Evolutionary conservation across 768 basidiomycete genomes (phyloP), one percentile per base, ranked within the genome.

Genomic region (Ramaria rubella): DNA sequence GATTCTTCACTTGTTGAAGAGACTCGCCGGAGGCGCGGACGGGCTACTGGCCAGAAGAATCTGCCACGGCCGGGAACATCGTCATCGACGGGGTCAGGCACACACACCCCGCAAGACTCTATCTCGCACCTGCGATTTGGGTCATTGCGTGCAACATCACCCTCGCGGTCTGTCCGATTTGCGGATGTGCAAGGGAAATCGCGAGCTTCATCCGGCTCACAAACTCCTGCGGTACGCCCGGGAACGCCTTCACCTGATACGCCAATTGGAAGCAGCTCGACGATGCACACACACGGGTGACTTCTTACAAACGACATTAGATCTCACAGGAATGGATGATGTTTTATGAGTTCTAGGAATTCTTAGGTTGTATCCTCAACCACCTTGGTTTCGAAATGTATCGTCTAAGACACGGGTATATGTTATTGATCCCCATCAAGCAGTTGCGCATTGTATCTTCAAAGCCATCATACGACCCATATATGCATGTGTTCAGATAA

Each of bases 161-260:
- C 78, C 2, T 69, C 77, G 33, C 66, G 78, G 24, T 76, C 73
- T 34, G 70, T 79, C 17, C 72, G 75, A 53, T 78, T 78, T 49
- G 64, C 68, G 19, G 74, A 78, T 52, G 66, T 70, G 31, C 52
- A 54, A 26, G 40, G 2, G 40, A 4, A 2, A n/a, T n/a, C n/a
- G n/a, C n/a, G n/a, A n/a, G 12, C 44, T 46, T 24, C 44, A 17
- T 23, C 49, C 8, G 49, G 27, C 4, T 23, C 49, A 36, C 30
- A 36, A 3, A 51, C 49, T 14, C 49, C 49, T 36, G 31, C 6
- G 30, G n/a, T 21, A 15, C 46, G 46, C 23, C 49, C 49, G 14
- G 49, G 31, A 4, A 51, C 49, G 29, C 49, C 49, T 5, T 23
- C 49, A 2, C 15, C 17, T 48, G 46, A 48, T 24, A 26, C 29